Percentiles rank a stretch among this genome's conserved stretches.
phyloP scores from a whole-genome alignment of 768 basidiomycete species.

The Leccinum boreale region DNA sequence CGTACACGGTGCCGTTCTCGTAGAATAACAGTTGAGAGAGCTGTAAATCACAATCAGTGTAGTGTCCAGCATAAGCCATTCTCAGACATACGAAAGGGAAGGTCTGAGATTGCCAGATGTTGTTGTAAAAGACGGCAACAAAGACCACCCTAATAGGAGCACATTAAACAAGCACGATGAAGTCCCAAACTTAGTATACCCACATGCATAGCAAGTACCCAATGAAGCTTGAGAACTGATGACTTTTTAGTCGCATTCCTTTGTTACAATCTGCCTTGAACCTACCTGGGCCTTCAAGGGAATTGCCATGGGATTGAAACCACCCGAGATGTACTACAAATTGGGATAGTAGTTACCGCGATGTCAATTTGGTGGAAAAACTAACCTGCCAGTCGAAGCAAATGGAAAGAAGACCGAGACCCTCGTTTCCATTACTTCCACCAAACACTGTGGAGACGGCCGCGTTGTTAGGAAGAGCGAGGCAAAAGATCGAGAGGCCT shows the following conservation, averaged over 20 bases:
- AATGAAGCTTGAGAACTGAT: constrained; percentile 42
- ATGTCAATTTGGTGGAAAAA: constrained; percentile 16
- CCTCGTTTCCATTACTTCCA: constrained; percentile 60
- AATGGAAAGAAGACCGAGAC: constrained; percentile 55
- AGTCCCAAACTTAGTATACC: constrained; percentile 5
- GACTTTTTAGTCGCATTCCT: background rate
- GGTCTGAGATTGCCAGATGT: constrained; percentile 55
- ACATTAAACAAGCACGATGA: background rate
- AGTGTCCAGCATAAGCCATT: background rate
- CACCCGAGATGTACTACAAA: constrained; percentile 22
- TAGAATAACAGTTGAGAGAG: constrained; percentile 51
- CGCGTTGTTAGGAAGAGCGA: constrained; percentile 47
- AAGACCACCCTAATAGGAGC: constrained; percentile 29
- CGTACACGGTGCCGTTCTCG: constrained; percentile 48
- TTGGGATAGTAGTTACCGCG: background rate
- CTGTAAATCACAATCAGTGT: constrained; percentile 16
- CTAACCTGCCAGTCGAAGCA: constrained; percentile 60
- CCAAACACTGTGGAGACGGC: constrained; percentile 57
- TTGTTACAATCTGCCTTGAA: background rate
- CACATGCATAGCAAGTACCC: constrained; percentile 54
- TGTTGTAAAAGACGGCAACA: constrained; percentile 39
- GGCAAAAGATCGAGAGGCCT: constrained; percentile 59
- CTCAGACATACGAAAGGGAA: constrained; percentile 54
- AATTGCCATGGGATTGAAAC: constrained; percentile 47
- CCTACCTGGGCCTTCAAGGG: constrained; percentile 49